Percentiles rank a stretch among this genome's conserved stretches.
Conservation (phyloP, 106 monocot genomes). For the Platanthera guangdongensis region DNA sequence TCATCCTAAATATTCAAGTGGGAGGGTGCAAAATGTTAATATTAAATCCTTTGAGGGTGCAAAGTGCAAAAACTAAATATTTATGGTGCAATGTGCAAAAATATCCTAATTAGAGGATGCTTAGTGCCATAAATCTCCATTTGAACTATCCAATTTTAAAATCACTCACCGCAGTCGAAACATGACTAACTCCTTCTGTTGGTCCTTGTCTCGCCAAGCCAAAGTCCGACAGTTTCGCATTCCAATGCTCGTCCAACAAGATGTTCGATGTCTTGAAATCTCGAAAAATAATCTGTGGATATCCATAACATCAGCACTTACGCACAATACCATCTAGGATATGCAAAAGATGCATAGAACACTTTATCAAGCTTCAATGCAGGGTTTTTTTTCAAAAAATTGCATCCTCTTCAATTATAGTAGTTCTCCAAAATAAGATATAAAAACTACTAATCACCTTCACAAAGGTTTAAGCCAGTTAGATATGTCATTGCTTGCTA, state of each 20-base stretch:
- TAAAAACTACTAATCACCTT: background rate
- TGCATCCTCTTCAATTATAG: background rate
- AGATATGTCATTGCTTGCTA: background rate
- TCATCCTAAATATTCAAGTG: no score
- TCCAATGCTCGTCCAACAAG: conserved; percentile 52
- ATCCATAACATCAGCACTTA: background rate
- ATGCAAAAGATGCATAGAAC: no score
- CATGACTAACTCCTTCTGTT: conserved; percentile 40
- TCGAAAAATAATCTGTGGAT: conserved; percentile 40
- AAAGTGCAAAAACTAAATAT: no score
- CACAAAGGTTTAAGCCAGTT: background rate
- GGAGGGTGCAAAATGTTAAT: no score
- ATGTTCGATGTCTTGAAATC: conserved; percentile 60
- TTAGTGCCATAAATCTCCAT: no score
- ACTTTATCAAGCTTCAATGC: no score
- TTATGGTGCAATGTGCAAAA: no score
- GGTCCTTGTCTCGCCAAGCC: conserved; percentile 61
- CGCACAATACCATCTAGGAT: no score
- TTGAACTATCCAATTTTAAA: background rate
- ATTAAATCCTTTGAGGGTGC: no score
- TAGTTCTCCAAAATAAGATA: background rate
- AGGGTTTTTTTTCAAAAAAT: background rate
- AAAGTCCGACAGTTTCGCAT: conserved; percentile 58
- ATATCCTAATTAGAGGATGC: no score
- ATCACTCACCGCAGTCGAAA: conserved; percentile 42